Evolutionary conservation across 2,329 filamentous ascomycete genomes (phyloP).

Genomic region (Tolypocladium tropicale): DNA sequence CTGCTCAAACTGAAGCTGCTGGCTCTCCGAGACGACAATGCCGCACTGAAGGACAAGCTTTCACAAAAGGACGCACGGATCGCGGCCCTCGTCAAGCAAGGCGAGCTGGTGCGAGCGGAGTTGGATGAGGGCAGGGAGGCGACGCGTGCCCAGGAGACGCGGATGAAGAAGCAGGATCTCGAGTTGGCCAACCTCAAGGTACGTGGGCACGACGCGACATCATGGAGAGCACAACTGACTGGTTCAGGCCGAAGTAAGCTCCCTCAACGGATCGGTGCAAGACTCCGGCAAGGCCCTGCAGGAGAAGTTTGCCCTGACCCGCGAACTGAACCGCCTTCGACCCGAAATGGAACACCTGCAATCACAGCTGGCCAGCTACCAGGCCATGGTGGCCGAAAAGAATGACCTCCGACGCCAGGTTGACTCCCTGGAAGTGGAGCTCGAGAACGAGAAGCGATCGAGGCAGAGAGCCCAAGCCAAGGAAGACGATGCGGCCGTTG

Average conservation of each 20-base stretch:
- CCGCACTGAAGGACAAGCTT: conserved; percentile 54
- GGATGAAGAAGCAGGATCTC: conserved; percentile 36
- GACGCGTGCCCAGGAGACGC: conserved; percentile 33
- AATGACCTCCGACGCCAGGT: conserved; percentile 69
- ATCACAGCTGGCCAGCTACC: conserved; percentile 47
- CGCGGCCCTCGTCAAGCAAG: conserved; percentile 30
- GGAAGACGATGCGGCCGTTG: conserved; percentile 26
- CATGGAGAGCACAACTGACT: conserved; percentile 1
- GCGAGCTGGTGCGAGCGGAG: conserved; percentile 28
- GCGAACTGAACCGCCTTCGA: conserved; percentile 41
- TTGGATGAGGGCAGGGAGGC: conserved; percentile 33
- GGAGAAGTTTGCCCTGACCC: conserved; percentile 42
- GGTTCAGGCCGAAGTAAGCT: conserved; percentile 56
- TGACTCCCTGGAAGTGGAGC: conserved; percentile 64
- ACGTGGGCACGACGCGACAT: conserved; percentile 1
- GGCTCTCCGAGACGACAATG: conserved; percentile 65
- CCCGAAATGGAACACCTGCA: conserved; percentile 47
- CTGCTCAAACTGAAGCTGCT: conserved; percentile 58
- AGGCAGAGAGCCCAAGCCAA: conserved; percentile 19
- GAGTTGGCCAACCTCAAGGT: conserved; percentile 40
- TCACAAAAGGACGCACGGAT: conserved; percentile 49
- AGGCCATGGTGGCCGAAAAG: conserved; percentile 67
- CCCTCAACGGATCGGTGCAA: conserved; percentile 54
- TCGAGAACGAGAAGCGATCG: conserved; percentile 61
- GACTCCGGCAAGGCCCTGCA: conserved; percentile 61